Base-by-base conservation (phyloP, 768 basidiomycete genomes). In the Thelephora ganbajun region DNA sequence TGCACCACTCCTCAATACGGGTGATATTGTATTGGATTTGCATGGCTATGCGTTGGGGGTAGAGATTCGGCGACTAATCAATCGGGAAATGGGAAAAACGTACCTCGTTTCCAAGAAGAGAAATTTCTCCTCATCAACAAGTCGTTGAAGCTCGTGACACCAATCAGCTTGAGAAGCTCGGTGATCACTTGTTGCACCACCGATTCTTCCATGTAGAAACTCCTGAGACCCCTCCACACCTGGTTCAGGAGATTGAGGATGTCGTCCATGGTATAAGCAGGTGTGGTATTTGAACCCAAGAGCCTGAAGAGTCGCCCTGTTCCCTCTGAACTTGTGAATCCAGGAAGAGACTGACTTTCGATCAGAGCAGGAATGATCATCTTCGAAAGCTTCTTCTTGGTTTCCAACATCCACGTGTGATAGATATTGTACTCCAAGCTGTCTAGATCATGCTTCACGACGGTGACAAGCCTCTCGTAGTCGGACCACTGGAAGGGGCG, bases 21-120 rank as follows among this genome's bases (percentile, higher is more conserved):
- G 93, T 98, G 61, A 98, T 96, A 61, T 98, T 98, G 64, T 99
- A 99, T 62, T 99, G 96, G 49, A 99, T 98, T 76, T 99, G 96
- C 96, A 99, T 98, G 3, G 96, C 96, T 97, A 53, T 35, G 41
- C 48, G 49, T 16, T 34, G 41, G 12, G n/a, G 39, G 20, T 37
- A 45, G 35, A 19, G 13, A 11, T 1, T 35, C n/a, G 14, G 23
- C 20, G 48, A 34, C 22, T 35, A 1, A n/a, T 34, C 26, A 39
- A 22, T 4, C 2, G 3, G 35, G 44, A 22, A 11, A 22, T 35
- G 33, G n/a, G 12, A 18, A 43, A 11, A 18, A 68, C 74, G 46
- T 56, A 94, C 93, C 93, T 74, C 96, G 79, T 66, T 99, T 99
- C 96, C 96, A 99, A 6, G 93, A 97, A 54, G 90, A 93, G 67